Conservation (phyloP, 352 stramenopile species). For the Phytophthora foliorum region DNA sequence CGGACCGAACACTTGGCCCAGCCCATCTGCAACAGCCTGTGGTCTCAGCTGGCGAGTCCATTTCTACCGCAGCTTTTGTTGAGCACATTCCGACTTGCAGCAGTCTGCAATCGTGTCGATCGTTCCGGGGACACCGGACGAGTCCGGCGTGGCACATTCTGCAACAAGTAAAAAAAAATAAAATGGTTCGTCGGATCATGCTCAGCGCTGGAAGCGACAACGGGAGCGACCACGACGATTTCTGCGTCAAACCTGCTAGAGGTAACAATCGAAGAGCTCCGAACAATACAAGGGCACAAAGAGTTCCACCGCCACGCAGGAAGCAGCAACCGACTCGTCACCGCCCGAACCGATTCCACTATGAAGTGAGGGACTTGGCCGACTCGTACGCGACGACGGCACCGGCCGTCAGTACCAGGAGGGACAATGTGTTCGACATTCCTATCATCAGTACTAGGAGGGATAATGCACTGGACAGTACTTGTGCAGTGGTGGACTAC, state of each 20-base stretch:
- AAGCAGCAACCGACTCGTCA: constrained; percentile 17
- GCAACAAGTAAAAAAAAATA: neutral
- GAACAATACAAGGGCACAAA: constrained; percentile 14
- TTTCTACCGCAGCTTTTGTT: constrained; percentile 8
- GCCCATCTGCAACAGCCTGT: constrained; percentile 24
- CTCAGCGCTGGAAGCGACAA: constrained; percentile 14
- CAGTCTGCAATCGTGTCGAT: constrained; percentile 17
- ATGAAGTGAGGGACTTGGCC: constrained; percentile 17
- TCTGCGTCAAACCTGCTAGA: constrained; percentile 12
- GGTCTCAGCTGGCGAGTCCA: constrained; percentile 23
- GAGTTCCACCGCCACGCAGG: constrained; percentile 13
- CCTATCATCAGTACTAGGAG: constrained; percentile 28
- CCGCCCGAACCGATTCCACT: constrained; percentile 18
- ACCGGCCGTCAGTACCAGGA: constrained; percentile 24
- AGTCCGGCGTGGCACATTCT: constrained; percentile 20
- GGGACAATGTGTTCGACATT: constrained; percentile 31
- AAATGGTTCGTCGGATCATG: constrained; percentile 28
- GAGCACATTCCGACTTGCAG: constrained; percentile 27
- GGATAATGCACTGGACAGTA: constrained; percentile 33
- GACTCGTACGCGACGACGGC: constrained; percentile 37
- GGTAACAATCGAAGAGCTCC: constrained; percentile 19
- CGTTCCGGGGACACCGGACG: neutral
- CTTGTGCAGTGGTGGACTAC: constrained; percentile 40
- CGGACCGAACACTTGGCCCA: constrained; percentile 26
- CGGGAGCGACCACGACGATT: constrained; percentile 8